phyloP scores from a whole-genome alignment of 1,284 basidiomycete species.

The Ganoderma meredithae region DNA sequence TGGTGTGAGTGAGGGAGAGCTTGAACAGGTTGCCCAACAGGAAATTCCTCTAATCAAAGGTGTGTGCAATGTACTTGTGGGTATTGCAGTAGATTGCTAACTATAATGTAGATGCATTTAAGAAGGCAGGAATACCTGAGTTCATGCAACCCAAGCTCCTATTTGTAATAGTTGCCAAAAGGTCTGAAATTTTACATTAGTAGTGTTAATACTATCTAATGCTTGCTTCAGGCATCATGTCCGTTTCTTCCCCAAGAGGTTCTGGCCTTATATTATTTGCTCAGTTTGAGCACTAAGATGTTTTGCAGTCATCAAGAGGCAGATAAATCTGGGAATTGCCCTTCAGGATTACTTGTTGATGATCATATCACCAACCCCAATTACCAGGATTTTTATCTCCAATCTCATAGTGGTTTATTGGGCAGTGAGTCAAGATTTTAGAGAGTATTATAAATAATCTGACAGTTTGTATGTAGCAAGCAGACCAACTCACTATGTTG shows the following conservation, averaged over 20 bases:
- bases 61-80: constrained; percentile 30
- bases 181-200: constrained; percentile 40
- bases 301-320: background rate
- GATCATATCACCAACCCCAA: constrained; percentile 50
- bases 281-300: background rate
- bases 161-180: constrained; percentile 65
- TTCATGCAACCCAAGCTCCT: constrained; percentile 38
- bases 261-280: background rate
- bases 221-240: constrained; percentile 51
- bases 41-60: constrained; percentile 58
- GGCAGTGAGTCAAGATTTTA: constrained; percentile 38
- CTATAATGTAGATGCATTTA: constrained; percentile 18
- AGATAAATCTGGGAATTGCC: constrained; percentile 56
- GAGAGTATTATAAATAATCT: background rate
- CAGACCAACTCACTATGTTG: constrained; percentile 65
- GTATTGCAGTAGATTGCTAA: background rate
- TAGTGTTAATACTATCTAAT: background rate
- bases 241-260: constrained; percentile 53
- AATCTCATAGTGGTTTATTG: constrained; percentile 54
- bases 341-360: constrained; percentile 58
- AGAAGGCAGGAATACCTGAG: constrained; percentile 15
- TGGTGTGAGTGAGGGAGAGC: constrained; percentile 73
- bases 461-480: constrained; percentile 44
- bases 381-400: constrained; percentile 63
- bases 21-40: constrained; percentile 46